Evolutionary conservation across 139 green algal genomes (phyloP).

Genomic region (Microglena sp.): DNA sequence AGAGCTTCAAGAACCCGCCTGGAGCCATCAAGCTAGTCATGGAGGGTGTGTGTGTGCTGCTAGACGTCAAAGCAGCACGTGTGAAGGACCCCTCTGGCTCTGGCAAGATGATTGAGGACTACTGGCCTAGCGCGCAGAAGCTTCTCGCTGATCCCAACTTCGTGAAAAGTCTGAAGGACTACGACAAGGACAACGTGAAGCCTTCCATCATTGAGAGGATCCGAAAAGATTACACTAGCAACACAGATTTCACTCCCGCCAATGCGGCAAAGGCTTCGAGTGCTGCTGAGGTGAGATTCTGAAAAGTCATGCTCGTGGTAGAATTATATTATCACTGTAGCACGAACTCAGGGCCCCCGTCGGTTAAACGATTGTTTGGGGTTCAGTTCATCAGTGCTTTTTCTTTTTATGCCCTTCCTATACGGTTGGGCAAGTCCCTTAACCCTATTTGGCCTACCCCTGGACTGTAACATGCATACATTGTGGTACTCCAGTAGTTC

Average conservation of each 20-base stretch:
- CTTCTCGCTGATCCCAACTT: slow-evolving; percentile 67
- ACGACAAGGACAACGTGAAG: slow-evolving; percentile 66
- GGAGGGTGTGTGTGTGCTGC: slow-evolving; percentile 63
- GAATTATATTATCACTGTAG: no score
- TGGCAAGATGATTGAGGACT: slow-evolving; percentile 64
- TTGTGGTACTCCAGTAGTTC: no score
- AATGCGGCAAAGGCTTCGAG: slow-evolving; percentile 50
- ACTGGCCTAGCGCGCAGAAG: slow-evolving; percentile 42
- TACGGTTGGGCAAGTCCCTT: no score
- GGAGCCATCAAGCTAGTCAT: slow-evolving; percentile 70
- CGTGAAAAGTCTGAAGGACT: slow-evolving; percentile 58
- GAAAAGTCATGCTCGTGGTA: no score
- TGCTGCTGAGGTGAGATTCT: slow-evolving; percentile 45
- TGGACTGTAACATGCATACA: no score
- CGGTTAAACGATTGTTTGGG: no score
- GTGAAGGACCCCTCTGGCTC: slow-evolving; percentile 31
- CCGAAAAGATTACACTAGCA: slow-evolving; percentile 51
- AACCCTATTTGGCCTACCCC: no score
- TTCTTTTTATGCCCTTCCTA: no score
- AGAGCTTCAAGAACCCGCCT: slow-evolving; percentile 62
- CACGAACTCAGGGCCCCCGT: no score
- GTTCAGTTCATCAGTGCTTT: no score
- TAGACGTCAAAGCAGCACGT: slow-evolving; percentile 64
- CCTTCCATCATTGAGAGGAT: slow-evolving; percentile 54
- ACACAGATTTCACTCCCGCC: slow-evolving; percentile 55